Evolutionary conservation across 208 protist species (phyloP).

Genomic region (Trypanosoma cruzi): DNA sequence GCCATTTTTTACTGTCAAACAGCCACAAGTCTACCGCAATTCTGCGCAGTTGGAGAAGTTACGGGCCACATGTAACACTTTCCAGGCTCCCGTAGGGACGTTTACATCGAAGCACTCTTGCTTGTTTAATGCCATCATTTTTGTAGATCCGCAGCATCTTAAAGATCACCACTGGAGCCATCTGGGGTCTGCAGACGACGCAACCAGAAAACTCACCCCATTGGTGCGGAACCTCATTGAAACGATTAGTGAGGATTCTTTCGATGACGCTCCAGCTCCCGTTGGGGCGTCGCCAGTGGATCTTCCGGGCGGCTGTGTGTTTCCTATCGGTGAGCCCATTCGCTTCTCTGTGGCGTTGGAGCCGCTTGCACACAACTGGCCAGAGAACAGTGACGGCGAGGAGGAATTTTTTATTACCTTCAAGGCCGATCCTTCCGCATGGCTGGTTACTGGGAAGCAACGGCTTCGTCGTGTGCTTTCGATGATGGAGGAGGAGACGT

Average conservation of each 20-base stretch:
- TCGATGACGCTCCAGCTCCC: neutral
- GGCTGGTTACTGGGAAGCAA: constrained; percentile 83
- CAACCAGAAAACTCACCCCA: neutral
- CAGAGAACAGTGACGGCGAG: constrained; percentile 57
- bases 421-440: constrained; percentile 60
- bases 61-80: constrained; percentile 55
- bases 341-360: constrained; percentile 70
- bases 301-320: constrained; percentile 51
- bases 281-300: constrained; percentile 44
- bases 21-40: constrained; percentile 43
- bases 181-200: constrained; percentile 28
- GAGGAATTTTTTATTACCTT: constrained; percentile 82
- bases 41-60: constrained; percentile 40
- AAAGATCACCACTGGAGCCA: constrained; percentile 34
- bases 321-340: constrained; percentile 77
- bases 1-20: neutral
- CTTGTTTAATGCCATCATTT: constrained; percentile 75
- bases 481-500: constrained; percentile 61
- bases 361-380: constrained; percentile 82
- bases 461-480: constrained; percentile 66
- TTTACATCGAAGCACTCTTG: constrained; percentile 76
- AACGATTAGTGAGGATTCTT: neutral
- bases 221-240: neutral
- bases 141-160: constrained; percentile 60
- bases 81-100: constrained; percentile 41